Base-by-base conservation (phyloP, 306 rosid species). In the Pyrus betulifolia region DNA sequence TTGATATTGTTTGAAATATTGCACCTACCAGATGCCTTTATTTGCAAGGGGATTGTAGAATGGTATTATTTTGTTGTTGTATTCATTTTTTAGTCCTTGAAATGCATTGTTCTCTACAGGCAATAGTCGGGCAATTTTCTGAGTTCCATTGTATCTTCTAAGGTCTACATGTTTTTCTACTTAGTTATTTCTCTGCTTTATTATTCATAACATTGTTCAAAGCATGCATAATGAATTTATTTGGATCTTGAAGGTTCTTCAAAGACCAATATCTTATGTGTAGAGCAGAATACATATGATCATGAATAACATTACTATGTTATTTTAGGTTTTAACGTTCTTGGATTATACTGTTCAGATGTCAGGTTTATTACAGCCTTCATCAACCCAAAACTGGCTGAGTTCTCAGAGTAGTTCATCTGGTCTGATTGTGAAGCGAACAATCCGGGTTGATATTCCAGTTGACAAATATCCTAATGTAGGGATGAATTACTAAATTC, bases 361-460 rank as follows among this genome's bases (percentile, higher is more conserved):
- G 82, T 89, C 98, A 64, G 67, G 89, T 86, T 82, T 92, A 79
- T 69, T 89, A 75, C 97, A 87, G 84, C 64, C 96, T 25, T 78
- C 97, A 7, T 55, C 97, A 33, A 82, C 99, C 42, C 89, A 82
- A 75, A 95, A 80, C 76, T 95, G 99, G 99, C 82, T 85, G 80
- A 86, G 88, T 81, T 79, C 97, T 70, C 97, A 87, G 78, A 78
- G 92, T 68, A 85, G 92, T 85, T 88, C 99, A 65, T 92, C 96
- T 30, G 97, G 98, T 82, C 85, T 91, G 62, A 86, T 96, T 70
- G 97, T 87, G 74, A 92, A 96, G 82, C 87, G 89, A 87, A 92
- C 99, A 58, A 76, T 96, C 75, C 89, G 99, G 85, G 99, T 96
- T 76, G 99, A 96, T 77, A 86, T 96, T 77, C 99, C 99, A 5